Conservation (phyloP, 2,329 filamentous ascomycete species). For the Penicillium olsonii region DNA sequence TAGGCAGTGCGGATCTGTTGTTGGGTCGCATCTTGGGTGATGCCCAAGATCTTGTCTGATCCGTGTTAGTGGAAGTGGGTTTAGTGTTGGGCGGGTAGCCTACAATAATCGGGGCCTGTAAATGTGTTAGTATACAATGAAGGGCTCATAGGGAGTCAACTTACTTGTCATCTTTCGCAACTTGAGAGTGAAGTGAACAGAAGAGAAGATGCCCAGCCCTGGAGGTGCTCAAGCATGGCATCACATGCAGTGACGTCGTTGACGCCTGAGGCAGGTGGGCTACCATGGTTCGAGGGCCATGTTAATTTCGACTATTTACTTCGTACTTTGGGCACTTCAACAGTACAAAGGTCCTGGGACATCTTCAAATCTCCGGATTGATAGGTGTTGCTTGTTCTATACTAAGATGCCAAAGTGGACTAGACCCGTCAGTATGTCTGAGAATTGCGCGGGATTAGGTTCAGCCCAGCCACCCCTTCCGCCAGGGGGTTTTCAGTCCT, state of each 20-base stretch:
- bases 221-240: not conserved
- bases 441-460: slow-evolving; percentile 1
- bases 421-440: not conserved
- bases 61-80: slow-evolving; percentile 5
- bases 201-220: not conserved
- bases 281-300: slow-evolving; percentile 2
- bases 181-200: not conserved
- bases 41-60: slow-evolving; percentile 71
- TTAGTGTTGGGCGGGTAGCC: slow-evolving; percentile 10
- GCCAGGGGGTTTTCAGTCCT: not conserved
- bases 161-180: slow-evolving; percentile 25
- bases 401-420: not conserved
- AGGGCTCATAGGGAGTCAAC: slow-evolving; percentile 2
- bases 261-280: slow-evolving; percentile 9
- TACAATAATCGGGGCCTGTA: slow-evolving; percentile 46
- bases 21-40: slow-evolving; percentile 71
- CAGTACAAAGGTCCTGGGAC: not conserved
- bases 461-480: not conserved
- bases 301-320: not conserved
- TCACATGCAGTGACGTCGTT: slow-evolving; percentile 22
- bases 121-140: not conserved
- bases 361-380: no score
- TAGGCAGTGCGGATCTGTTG: slow-evolving; percentile 92
- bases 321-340: not conserved
- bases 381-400: not conserved